Base-by-base conservation (phyloP, 2,329 filamentous ascomycete species). In the Fusarium cyanostomum region DNA sequence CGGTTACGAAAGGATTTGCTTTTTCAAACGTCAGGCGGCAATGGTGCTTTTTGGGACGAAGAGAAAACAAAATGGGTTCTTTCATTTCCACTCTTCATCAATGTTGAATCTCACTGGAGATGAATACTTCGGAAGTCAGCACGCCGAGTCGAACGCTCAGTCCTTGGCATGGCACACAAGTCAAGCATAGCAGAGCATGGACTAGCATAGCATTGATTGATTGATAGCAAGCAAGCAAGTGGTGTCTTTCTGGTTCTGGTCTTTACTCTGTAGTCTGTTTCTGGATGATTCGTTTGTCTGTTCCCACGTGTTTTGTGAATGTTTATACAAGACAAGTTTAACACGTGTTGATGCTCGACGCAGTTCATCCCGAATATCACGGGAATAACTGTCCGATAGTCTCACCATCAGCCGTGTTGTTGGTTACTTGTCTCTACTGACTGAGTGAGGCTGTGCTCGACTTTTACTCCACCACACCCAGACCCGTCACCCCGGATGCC, bases 401-500 rank as follows among this genome's bases (percentile, higher is more conserved):
- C 4, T 21, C 21, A 21, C 21, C 21, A 21, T 21, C 21, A 21
- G 6, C 21, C 10, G 12, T 41, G 18, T 24, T 38, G 24, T 30
- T 13, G 10, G 21, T 21, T 27, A 12, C 34, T 39, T 30, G 37
- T 39, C 10, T 34, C 31, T 52, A 48, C 28, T 18, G 49, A 34
- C 35, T 52, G 52, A 59, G 62, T 52, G 52, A 59, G 62, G 62
- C 62, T 55, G 49, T 65, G 62, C 48, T 52, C 18, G 31, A 38
- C 44, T 50, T 56, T 46, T 33, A 33, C 30, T 21, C 52, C 57
- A 50, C 39, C 30, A 37, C 44, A 31, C 9, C 55, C 39, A 35
- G 59, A 67, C 56, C 66, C 66, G 59, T 62, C 46, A 62, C 54
- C 60, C 66, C 59, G 66, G 62, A 57, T 66, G 35, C 38, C 59